These are phyloP conservation scores for Ilex asprella DNA, from an alignment of 257 asterid species.

Conservation along the genomic window DNA sequence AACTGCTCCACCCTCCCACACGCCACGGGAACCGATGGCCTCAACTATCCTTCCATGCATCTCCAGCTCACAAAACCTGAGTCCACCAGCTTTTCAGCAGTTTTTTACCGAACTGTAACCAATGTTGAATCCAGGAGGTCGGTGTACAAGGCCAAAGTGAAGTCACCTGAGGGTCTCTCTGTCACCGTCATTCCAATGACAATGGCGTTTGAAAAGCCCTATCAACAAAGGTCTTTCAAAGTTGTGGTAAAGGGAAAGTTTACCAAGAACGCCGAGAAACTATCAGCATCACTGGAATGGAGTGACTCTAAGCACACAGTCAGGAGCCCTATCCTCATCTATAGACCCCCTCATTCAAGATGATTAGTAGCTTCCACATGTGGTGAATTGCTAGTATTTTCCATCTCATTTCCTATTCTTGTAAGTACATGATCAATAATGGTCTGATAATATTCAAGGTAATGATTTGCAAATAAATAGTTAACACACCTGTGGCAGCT, in stretches of 20 bases:
- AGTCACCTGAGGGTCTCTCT: conserved; percentile 29
- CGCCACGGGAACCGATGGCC: conserved; percentile 49
- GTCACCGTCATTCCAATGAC: conserved; percentile 39
- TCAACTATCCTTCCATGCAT: conserved; percentile 68
- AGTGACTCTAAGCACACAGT: conserved; percentile 35
- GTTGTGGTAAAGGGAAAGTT: conserved; percentile 50
- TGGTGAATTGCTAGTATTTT: too few species aligned
- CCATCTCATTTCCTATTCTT: too few species aligned
- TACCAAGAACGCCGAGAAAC: conserved; percentile 3
- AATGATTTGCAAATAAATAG: too few species aligned
- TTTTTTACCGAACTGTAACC: conserved; percentile 48
- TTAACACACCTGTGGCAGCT: too few species aligned
- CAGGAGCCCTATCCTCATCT: conserved; percentile 59
- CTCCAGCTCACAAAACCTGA: conserved; percentile 22
- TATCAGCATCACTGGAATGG: conserved; percentile 31
- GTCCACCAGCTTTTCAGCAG: conserved; percentile 31
- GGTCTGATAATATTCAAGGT: too few species aligned
- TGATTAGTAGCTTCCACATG: too few species aligned
- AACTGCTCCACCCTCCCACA: conserved; percentile 34
- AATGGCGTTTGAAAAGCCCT: conserved; percentile 24
- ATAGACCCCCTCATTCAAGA: conserved; percentile 4
- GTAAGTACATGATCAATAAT: too few species aligned
- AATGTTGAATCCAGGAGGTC: conserved; percentile 38
- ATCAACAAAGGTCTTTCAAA: conserved; percentile 42
- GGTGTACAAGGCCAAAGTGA: conserved; percentile 38